Conservation (phyloP, 129 eudicot genomes). For the Ambrosia artemisiifolia region DNA sequence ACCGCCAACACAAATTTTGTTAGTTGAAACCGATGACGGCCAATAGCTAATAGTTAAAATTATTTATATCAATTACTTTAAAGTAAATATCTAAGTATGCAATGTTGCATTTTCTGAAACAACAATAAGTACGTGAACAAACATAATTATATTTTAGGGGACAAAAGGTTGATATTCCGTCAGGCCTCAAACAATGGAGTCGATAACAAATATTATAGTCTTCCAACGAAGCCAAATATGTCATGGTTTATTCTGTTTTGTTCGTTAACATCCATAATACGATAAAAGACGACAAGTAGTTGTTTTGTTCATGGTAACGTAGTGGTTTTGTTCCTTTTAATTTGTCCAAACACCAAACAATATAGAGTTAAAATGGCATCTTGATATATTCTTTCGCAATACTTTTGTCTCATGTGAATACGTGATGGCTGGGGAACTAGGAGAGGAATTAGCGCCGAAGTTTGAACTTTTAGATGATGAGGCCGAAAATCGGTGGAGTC, state of each 20-base stretch:
- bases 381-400: background rate
- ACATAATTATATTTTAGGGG: too few relatives aligned
- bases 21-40: too few relatives aligned
- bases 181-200: background rate
- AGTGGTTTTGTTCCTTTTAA: slow-evolving; percentile 7
- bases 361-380: slow-evolving; percentile 2
- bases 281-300: background rate
- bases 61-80: too few relatives aligned
- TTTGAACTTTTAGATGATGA: too few relatives aligned
- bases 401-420: slow-evolving; percentile 11
- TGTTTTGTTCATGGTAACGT: background rate
- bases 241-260: background rate
- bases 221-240: background rate
- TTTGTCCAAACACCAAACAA: slow-evolving; percentile 5
- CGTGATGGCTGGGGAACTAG: background rate
- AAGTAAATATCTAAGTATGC: background rate
- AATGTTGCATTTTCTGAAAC: background rate
- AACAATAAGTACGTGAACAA: background rate
- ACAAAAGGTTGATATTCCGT: background rate
- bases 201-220: background rate
- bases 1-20: too few relatives aligned
- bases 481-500: too few relatives aligned
- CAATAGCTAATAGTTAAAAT: too few relatives aligned
- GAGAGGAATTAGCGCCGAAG: background rate
- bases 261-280: slow-evolving; percentile 18